Base-by-base conservation (phyloP, 202 grass and related monocot species). In the Elaeis oleifera region DNA sequence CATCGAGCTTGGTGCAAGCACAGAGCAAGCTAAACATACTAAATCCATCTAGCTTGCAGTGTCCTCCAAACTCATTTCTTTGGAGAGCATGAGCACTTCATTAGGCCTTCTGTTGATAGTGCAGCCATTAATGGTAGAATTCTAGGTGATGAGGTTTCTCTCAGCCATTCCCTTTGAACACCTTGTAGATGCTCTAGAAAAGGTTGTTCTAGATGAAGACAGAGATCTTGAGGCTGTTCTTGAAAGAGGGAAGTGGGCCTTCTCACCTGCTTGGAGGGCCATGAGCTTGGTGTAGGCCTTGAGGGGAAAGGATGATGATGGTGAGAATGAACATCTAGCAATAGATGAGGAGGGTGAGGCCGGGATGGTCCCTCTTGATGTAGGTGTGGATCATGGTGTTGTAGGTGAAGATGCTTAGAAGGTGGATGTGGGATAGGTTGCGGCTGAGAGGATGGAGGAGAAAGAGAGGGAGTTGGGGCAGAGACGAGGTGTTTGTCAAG, bases 341-440 rank as follows among this genome's bases (percentile, higher is more conserved):
- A 63, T 90, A 80, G 71, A 95, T 58, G 25, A 64, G 67, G 75
- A 95, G 85, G 16, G 90, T 85, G 11, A 74, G 18, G 67, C 60
- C 9, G 1, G 90, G 85, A 36, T 60, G 67, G 0, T 50, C 9
- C 5, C 83, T 90, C 48, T 68, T 67, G 7, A 85, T 83, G 52
- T 77, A 79, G 56, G 76, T 64, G 68, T 85, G 90, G 71, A 95
- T 79, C 53, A 86, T 78, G 20, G 85, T 95, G 71, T 95, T 90
- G 75, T 76, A 84, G 61, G 79, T 65, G 85, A 95, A 95, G 0
- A 84, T 70, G 21, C 74, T 61, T 1, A 83, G 77, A 56, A 1
- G 0, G 19, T 78, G 67, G 18, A 85, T 70, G 9, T 77, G 50
- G 18, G 85, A 68, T 61, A 95, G 39, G 81, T 18, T 49, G 74